Evolutionary conservation across 1,284 basidiomycete species (phyloP).

Genomic region (Papiliotrema fonsecae): DNA sequence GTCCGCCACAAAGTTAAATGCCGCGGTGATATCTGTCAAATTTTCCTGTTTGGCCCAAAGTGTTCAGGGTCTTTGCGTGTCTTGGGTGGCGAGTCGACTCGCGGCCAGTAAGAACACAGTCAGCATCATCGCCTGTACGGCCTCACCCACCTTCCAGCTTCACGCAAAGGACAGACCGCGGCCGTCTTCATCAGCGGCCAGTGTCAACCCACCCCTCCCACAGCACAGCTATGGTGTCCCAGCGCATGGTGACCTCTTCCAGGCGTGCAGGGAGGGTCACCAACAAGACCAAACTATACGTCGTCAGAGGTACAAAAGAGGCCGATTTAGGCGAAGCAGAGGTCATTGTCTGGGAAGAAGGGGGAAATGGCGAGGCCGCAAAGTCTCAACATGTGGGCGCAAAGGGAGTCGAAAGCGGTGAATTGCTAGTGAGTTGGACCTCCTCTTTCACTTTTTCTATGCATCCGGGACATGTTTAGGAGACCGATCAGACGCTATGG

Average conservation of each 20-base stretch:
- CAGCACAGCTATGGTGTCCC: conserved; percentile 8
- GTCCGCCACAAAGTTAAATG: not conserved
- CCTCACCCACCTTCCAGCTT: not conserved
- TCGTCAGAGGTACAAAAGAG: conserved; percentile 74
- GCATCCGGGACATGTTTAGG: conserved; percentile 21
- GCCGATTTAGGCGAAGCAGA: conserved; percentile 76
- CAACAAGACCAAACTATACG: conserved; percentile 81
- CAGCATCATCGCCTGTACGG: not conserved
- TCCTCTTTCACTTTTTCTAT: conserved; percentile 31
- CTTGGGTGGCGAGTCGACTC: not conserved
- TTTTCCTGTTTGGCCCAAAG: not conserved
- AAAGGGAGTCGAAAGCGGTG: conserved; percentile 45
- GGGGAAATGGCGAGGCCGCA: conserved; percentile 19
- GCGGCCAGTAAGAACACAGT: too few species aligned
- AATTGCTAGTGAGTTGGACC: conserved; percentile 42
- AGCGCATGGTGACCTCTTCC: conserved; percentile 40
- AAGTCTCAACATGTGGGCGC: conserved; percentile 44
- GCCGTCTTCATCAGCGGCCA: not conserved
- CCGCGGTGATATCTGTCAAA: not conserved
- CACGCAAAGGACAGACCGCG: not conserved
- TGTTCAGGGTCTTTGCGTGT: too few species aligned
- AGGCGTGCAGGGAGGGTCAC: conserved; percentile 58
- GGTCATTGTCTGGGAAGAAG: conserved; percentile 54
- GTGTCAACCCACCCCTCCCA: conserved; percentile 1
- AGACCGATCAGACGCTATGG: conserved; percentile 16